Evolutionary conservation across 345 rosid genomes (phyloP).

Genomic region (Raphanus raphanistrum): DNA sequence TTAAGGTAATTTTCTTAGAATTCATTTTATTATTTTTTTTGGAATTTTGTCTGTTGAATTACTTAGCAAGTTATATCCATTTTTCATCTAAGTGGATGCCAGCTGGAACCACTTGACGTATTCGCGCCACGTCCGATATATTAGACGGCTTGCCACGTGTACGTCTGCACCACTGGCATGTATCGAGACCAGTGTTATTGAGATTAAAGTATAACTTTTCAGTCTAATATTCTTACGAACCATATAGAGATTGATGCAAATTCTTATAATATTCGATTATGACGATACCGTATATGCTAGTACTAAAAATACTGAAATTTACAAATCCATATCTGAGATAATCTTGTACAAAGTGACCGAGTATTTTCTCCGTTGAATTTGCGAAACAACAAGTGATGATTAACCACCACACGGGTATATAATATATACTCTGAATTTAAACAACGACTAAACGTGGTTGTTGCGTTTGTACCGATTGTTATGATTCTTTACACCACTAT

Average conservation of each 20-base stretch:
- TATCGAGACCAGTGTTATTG: not conserved
- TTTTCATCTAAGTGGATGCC: constrained; percentile 20
- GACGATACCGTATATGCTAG: not conserved
- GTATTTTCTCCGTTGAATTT: not conserved
- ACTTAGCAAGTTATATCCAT: constrained; percentile 20
- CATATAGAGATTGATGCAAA: constrained; percentile 16
- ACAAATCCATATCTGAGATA: not conserved
- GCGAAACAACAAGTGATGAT: not conserved
- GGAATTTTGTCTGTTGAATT: not conserved
- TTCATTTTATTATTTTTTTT: not conserved
- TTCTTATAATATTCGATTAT: not conserved
- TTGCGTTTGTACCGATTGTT: not conserved
- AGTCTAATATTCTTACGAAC: constrained; percentile 19
- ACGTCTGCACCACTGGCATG: not conserved
- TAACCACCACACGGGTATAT: not conserved
- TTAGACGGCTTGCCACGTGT: constrained; percentile 24
- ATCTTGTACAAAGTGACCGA: not conserved
- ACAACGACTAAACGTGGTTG: constrained; percentile 1
- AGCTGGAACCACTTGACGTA: constrained; percentile 31
- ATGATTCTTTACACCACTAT: not conserved
- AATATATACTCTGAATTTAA: not conserved
- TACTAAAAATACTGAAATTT: not conserved
- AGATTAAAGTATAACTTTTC: constrained; percentile 1
- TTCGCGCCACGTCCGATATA: constrained; percentile 13
- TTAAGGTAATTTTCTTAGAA: not conserved